Conservation (phyloP, 2,329 filamentous ascomycete genomes). For the Apiospora arundinis region DNA sequence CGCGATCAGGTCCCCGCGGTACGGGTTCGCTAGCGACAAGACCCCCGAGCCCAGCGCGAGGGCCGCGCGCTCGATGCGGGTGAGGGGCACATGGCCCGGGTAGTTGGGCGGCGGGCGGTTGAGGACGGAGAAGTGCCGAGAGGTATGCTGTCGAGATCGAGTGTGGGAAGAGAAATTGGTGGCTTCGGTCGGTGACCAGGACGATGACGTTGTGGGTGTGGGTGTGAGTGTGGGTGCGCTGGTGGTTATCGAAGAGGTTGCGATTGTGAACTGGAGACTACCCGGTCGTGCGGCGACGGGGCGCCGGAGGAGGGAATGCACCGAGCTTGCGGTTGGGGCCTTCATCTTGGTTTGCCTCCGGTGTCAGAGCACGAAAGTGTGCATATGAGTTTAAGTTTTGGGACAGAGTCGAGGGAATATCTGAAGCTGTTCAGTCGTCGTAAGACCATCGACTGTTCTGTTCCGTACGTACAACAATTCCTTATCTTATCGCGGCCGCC, state of each 20-base stretch:
- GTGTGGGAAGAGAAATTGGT: not conserved
- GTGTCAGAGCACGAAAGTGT: not conserved
- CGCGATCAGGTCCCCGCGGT: conserved; percentile 90
- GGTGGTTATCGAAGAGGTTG: conserved; percentile 2
- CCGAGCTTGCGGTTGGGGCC: conserved; percentile 1
- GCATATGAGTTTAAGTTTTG: not conserved
- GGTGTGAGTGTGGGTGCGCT: not conserved
- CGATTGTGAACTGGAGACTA: not conserved
- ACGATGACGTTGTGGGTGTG: conserved; percentile 36
- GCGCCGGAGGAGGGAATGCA: conserved; percentile 12
- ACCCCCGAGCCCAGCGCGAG: conserved; percentile 71
- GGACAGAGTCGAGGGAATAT: not conserved
- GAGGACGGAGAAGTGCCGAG: conserved; percentile 73
- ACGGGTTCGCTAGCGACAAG: conserved; percentile 73
- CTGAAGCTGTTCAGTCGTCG: not conserved
- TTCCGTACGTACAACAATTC: conserved; percentile 7
- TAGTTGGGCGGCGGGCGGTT: conserved; percentile 88
- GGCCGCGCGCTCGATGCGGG: conserved; percentile 73
- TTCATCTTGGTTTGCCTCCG: conserved; percentile 8
- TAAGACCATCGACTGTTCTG: conserved; percentile 11
- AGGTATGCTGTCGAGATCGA: not conserved
- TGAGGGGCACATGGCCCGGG: conserved; percentile 90
- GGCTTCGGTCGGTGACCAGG: not conserved
- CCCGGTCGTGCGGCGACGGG: not conserved
- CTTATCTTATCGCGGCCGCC: conserved; percentile 7